Evolutionary conservation across 495 filamentous ascomycete genomes (phyloP).

Genomic region (Stereocaulon alpinum): DNA sequence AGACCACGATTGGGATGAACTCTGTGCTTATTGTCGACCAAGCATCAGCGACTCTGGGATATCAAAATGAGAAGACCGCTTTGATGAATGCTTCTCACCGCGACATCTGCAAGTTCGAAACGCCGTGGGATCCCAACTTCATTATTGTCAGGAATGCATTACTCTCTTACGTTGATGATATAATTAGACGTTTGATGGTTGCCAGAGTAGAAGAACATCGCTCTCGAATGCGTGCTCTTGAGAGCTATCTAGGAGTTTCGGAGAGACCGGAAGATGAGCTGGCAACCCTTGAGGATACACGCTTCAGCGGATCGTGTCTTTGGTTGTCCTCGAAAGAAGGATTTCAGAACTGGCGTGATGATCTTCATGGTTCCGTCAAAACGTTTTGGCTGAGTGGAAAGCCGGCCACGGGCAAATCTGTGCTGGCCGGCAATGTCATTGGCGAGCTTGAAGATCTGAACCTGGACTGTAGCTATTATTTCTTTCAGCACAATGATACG

Average conservation of each 20-base stretch:
- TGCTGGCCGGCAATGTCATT: constrained; percentile 23
- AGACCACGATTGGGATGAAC: not conserved
- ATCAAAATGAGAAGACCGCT: constrained; percentile 28
- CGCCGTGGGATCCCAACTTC: constrained; percentile 32
- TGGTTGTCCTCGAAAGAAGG: constrained; percentile 23
- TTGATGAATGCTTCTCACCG: constrained; percentile 37
- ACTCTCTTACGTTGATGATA: constrained; percentile 4
- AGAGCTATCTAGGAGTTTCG: constrained; percentile 21
- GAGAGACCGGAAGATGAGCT: constrained; percentile 29
- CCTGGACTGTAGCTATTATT: not conserved
- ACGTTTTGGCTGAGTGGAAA: constrained; percentile 29
- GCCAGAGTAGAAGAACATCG: not conserved
- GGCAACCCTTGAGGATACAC: constrained; percentile 23
- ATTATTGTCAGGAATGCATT: constrained; percentile 29
- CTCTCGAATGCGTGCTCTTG: constrained; percentile 16
- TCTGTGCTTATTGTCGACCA: constrained; percentile 30
- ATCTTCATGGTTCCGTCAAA: constrained; percentile 11
- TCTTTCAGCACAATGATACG: not conserved
- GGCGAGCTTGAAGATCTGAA: constrained; percentile 14
- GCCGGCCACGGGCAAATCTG: constrained; percentile 31
- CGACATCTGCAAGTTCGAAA: constrained; percentile 37
- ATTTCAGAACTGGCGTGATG: constrained; percentile 23
- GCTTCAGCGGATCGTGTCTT: constrained; percentile 25
- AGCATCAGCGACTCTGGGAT: constrained; percentile 35
- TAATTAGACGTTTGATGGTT: not conserved